Evolutionary conservation across 768 basidiomycete genomes (phyloP).

Genomic region (Hericium alpestre): DNA sequence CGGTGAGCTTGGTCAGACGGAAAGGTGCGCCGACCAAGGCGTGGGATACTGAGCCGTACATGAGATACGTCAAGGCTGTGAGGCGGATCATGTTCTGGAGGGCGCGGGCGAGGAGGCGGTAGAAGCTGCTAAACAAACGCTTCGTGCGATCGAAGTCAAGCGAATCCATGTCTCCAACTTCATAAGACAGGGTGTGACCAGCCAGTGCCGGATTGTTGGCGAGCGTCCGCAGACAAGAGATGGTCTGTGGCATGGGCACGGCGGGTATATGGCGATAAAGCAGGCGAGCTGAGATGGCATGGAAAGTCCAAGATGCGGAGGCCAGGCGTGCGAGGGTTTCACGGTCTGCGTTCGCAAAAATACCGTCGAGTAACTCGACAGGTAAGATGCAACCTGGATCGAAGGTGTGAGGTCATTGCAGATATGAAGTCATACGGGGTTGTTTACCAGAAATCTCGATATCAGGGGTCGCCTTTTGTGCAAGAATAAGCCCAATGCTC

Average conservation of each 20-base stretch:
- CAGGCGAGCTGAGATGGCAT: constrained; percentile 5
- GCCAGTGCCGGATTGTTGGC: constrained; percentile 8
- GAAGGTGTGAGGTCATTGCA: not conserved
- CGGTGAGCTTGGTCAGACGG: constrained; percentile 16
- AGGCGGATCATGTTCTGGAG: constrained; percentile 16
- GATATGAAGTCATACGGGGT: not conserved
- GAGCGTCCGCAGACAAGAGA: constrained; percentile 7
- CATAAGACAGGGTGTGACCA: constrained; percentile 4
- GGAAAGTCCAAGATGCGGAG: constrained; percentile 4
- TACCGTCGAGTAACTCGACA: constrained; percentile 8
- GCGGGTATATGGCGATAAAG: constrained; percentile 12
- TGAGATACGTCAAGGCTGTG: constrained; percentile 17
- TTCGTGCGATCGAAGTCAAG: constrained; percentile 3
- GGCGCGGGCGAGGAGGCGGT: constrained; percentile 13
- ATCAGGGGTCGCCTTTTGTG: not conserved
- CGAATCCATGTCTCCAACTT: constrained; percentile 9
- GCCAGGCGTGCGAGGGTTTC: constrained; percentile 6
- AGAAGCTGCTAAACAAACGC: constrained; percentile 5
- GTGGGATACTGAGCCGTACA: constrained; percentile 15
- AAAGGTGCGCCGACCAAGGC: constrained; percentile 17
- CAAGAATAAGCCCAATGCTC: too few species aligned
- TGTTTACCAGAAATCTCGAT: not conserved
- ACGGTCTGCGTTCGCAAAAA: constrained; percentile 6
- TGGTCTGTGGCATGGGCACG: constrained; percentile 6
- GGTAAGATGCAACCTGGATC: not conserved